phyloP scores from a whole-genome alignment of 352 stramenopile genomes.

The Phytophthora pluvialis region DNA sequence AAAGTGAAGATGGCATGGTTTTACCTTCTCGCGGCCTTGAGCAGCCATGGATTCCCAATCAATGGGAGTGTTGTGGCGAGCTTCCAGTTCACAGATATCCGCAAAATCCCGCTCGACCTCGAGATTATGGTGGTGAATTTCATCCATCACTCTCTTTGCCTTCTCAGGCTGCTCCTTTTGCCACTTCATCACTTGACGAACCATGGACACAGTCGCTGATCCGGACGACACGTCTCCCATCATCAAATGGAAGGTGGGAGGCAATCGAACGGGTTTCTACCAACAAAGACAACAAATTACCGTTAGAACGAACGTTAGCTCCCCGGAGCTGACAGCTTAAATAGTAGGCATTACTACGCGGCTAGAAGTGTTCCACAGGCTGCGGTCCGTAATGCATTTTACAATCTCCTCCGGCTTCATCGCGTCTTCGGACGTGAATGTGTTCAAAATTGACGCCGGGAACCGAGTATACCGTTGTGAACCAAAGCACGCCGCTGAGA shows the following conservation, averaged over 20 bases:
- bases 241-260: constrained; percentile 85
- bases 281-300: neutral
- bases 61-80: neutral
- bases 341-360: constrained; percentile 45
- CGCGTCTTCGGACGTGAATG: constrained; percentile 55
- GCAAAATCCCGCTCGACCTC: constrained; percentile 40
- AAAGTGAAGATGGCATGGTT: neutral
- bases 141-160: constrained; percentile 38
- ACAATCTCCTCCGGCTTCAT: constrained; percentile 68
- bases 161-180: constrained; percentile 44
- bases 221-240: constrained; percentile 97
- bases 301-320: constrained; percentile 4
- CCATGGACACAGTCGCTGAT: constrained; percentile 90
- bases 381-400: constrained; percentile 43
- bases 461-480: constrained; percentile 96
- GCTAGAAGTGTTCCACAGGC: constrained; percentile 50
- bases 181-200: constrained; percentile 71
- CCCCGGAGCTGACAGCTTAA: neutral
- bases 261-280: constrained; percentile 68
- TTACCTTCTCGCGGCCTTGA: constrained; percentile 37
- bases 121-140: constrained; percentile 45
- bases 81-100: constrained; percentile 37
- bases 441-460: constrained; percentile 56
- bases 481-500: constrained; percentile 94
- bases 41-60: constrained; percentile 33